Percentiles rank a stretch among this genome's conserved stretches.
Evolutionary conservation across 345 rosid genomes (phyloP).

Genomic region (Populus alba): DNA sequence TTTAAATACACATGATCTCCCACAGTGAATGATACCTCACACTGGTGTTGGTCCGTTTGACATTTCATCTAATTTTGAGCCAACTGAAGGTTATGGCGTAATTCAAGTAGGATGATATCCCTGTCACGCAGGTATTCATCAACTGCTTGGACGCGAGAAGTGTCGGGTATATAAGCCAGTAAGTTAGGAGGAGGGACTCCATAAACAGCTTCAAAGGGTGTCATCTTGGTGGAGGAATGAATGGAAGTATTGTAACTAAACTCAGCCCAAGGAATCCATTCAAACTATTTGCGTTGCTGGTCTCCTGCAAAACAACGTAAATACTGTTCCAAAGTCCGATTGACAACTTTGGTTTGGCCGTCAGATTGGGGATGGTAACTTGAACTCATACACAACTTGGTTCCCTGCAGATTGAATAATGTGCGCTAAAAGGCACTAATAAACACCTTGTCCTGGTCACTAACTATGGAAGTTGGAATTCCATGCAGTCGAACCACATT

Average conservation of each 20-base stretch:
- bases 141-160: background rate
- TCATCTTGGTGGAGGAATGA: background rate
- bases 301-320: background rate
- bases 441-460: background rate
- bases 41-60: too few species aligned
- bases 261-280: background rate
- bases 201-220: background rate
- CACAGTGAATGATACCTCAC: background rate
- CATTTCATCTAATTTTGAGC: background rate
- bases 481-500: background rate
- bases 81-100: accelerated
- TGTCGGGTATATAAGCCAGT: too few species aligned
- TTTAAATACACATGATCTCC: background rate
- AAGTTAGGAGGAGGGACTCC: too few species aligned
- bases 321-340: background rate
- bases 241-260: background rate
- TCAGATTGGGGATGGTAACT: background rate
- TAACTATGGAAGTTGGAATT: background rate
- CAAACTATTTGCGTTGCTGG: accelerated
- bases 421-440: background rate
- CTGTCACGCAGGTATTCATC: accelerated
- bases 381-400: background rate
- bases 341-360: background rate
- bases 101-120: background rate
- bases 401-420: background rate